Percentiles rank a stretch among this genome's conserved stretches.
phyloP scores from a whole-genome alignment of 495 filamentous ascomycete species.

The Xylaria telfairii region DNA sequence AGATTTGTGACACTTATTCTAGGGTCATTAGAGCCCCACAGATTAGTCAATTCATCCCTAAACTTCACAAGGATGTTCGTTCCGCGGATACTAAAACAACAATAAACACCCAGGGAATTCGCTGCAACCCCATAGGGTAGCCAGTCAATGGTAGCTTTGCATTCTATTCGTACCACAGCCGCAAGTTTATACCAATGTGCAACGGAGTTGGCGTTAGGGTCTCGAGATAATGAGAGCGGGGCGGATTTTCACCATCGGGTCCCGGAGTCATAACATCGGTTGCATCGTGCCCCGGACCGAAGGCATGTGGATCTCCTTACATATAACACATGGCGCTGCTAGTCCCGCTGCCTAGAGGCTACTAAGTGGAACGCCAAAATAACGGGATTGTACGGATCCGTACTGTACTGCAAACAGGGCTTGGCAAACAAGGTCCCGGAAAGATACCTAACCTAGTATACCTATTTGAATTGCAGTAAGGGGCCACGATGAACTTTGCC shows the following conservation, averaged over 20 bases:
- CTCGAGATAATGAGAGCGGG: neutral
- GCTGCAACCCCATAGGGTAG: neutral
- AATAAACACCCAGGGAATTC: too few relatives aligned
- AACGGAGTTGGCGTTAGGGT: neutral
- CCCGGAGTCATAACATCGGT: neutral
- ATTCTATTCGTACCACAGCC: neutral
- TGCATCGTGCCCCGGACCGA: neutral
- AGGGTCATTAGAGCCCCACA: neutral
- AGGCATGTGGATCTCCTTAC: neutral
- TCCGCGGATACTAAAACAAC: too few relatives aligned
- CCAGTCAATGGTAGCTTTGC: neutral
- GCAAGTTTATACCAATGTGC: neutral
- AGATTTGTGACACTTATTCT: neutral
- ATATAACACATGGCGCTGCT: neutral
- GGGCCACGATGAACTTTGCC: too few relatives aligned
- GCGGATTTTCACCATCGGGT: neutral
- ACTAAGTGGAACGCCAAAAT: too few relatives aligned
- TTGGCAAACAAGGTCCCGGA: too few relatives aligned
- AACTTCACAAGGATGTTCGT: neutral
- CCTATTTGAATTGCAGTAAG: too few relatives aligned
- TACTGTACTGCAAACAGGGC: too few relatives aligned
- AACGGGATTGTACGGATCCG: too few relatives aligned
- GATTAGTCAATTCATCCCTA: neutral
- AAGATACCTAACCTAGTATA: too few relatives aligned
- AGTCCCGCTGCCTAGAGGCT: too few relatives aligned